These are phyloP conservation scores for Pterulicium gracile DNA, from an alignment of 1,284 basidiomycete genomes.

Conservation along the genomic window DNA sequence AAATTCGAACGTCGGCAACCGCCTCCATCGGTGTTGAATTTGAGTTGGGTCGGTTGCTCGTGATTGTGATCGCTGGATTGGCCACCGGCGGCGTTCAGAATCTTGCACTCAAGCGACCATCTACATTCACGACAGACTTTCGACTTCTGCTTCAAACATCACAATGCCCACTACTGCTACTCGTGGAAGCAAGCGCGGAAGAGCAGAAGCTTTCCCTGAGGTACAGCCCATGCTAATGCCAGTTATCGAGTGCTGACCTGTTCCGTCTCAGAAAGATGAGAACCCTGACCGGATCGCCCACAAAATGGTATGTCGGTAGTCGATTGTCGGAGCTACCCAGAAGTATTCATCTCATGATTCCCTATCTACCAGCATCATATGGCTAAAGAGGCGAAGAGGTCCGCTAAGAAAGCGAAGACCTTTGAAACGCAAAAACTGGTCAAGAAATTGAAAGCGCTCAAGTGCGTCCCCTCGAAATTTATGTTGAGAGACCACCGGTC, in stretches of 20 bases:
- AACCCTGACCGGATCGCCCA: no score
- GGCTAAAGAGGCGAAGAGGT: constrained; percentile 49
- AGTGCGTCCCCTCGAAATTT: constrained; percentile 33
- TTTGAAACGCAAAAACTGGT: constrained; percentile 80
- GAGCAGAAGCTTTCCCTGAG: constrained; percentile 5
- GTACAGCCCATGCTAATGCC: no score
- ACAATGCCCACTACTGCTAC: not conserved
- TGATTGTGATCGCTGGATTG: no score
- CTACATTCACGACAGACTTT: no score
- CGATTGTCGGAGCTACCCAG: no score
- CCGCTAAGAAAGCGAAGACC: constrained; percentile 71
- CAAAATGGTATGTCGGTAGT: no score
- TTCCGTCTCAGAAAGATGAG: no score
- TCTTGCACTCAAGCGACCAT: no score
- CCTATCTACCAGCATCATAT: constrained; percentile 7
- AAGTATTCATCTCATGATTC: not conserved
- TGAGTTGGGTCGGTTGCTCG: not conserved
- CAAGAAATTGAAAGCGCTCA: constrained; percentile 69
- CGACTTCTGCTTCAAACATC: not conserved
- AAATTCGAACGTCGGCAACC: constrained; percentile 29
- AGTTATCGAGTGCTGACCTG: no score
- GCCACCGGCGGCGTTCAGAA: no score
- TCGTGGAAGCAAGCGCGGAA: not conserved
- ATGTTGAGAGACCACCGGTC: not conserved
- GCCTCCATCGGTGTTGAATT: constrained; percentile 26